phyloP scores from a whole-genome alignment of 2,329 filamentous ascomycete genomes.

The Verruconis gallopava region DNA sequence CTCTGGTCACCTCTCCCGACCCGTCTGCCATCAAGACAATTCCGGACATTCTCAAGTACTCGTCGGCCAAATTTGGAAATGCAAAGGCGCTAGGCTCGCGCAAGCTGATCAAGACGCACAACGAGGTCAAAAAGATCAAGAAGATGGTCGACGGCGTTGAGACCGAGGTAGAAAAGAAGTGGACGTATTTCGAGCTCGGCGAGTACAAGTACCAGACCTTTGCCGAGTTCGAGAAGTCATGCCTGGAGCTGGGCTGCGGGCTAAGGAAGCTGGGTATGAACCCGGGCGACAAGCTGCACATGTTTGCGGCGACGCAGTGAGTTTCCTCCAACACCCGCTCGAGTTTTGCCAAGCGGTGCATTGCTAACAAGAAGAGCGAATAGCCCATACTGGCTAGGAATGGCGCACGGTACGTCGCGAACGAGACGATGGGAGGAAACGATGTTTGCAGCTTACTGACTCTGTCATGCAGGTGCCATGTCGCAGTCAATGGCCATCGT shows the following conservation, averaged over 20 bases:
- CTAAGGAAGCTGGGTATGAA: slow-evolving; percentile 61
- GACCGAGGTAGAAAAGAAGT: slow-evolving; percentile 74
- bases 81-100: slow-evolving; percentile 49
- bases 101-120: slow-evolving; percentile 62
- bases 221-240: slow-evolving; percentile 60
- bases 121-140: slow-evolving; percentile 78
- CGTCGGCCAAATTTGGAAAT: slow-evolving; percentile 44
- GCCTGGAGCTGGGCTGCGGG: slow-evolving; percentile 57
- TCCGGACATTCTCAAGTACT: slow-evolving; percentile 63
- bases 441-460: slow-evolving; percentile 2
- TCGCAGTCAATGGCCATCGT: slow-evolving; percentile 87
- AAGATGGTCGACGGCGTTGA: slow-evolving; percentile 75
- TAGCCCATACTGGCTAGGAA: slow-evolving; percentile 70
- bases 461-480: slow-evolving; percentile 36
- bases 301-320: slow-evolving; percentile 67
- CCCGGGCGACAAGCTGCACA: slow-evolving; percentile 56
- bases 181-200: slow-evolving; percentile 79
- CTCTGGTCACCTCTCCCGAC: slow-evolving; percentile 51
- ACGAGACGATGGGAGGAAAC: too few species aligned
- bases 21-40: slow-evolving; percentile 57
- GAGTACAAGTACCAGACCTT: slow-evolving; percentile 66
- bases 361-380: too few species aligned
- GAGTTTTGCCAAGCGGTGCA: background rate
- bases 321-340: slow-evolving; percentile 14
- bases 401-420: slow-evolving; percentile 50